phyloP scores from a whole-genome alignment of 441 rosid genomes.

The Pelargonium australe region DNA sequence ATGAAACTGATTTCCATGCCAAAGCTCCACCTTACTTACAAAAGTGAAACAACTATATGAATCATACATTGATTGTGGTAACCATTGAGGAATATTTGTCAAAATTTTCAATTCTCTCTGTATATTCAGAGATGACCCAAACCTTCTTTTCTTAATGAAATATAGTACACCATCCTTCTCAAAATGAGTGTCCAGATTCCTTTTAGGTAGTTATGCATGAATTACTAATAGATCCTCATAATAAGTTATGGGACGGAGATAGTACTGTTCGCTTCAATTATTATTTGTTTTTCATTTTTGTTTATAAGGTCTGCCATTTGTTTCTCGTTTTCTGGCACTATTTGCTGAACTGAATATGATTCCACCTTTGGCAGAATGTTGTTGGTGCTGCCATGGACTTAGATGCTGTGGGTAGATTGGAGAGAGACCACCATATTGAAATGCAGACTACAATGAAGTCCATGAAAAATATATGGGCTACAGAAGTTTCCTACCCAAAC shows the following conservation, averaged over 20 bases:
- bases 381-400: conserved; percentile 42
- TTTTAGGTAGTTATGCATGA: too few relatives aligned
- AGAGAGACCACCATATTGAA: conserved; percentile 38
- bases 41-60: background rate
- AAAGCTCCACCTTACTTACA: background rate
- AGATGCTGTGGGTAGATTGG: conserved; percentile 32
- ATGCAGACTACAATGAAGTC: conserved; percentile 32
- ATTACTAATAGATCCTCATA: too few relatives aligned
- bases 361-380: conserved; percentile 43
- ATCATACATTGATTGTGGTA: background rate
- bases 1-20: conserved; percentile 11
- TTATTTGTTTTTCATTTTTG: background rate
- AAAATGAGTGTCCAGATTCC: too few relatives aligned
- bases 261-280: too few relatives aligned
- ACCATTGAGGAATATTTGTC: background rate
- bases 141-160: too few relatives aligned
- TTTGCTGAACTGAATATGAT: conserved; percentile 9
- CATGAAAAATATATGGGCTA: conserved; percentile 56
- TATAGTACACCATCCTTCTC: too few relatives aligned
- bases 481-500: conserved; percentile 39
- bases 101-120: too few relatives aligned
- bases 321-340: conserved; percentile 4
- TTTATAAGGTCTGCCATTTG: background rate
- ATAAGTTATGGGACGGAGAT: too few relatives aligned
- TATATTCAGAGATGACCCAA: too few relatives aligned